Conservation (phyloP, 1,139 yeast species). For the Insectozyma bohioensis region DNA sequence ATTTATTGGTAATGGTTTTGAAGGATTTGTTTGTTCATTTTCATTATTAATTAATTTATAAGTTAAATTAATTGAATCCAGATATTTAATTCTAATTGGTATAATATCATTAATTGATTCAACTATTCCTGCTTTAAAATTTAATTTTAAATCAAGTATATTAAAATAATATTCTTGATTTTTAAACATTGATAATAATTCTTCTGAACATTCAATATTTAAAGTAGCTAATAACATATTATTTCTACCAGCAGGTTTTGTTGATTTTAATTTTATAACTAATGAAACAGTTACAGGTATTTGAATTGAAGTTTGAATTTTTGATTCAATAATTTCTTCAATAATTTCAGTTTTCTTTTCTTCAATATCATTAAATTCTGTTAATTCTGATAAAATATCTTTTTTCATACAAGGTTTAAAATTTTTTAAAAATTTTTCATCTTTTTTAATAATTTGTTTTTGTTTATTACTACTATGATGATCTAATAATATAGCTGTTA, state of each 20-base stretch:
- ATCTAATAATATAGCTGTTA: slow-evolving; percentile 25
- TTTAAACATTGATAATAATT: slow-evolving; percentile 20
- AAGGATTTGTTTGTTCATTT: slow-evolving; percentile 17
- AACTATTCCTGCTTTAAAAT: slow-evolving; percentile 35
- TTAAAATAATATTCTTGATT: slow-evolving; percentile 26
- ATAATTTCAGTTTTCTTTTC: neutral
- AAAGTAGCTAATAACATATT: slow-evolving; percentile 53
- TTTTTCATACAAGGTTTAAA: slow-evolving; percentile 21
- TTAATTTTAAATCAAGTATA: slow-evolving; percentile 43
- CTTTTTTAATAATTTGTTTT: slow-evolving; percentile 1
- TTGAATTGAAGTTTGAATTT: slow-evolving; percentile 1
- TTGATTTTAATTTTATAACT: slow-evolving; percentile 56
- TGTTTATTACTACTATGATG: too few species aligned
- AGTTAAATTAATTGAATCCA: slow-evolving; percentile 41
- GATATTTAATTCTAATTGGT: slow-evolving; percentile 27
- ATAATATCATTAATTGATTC: slow-evolving; percentile 18
- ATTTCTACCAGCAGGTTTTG: slow-evolving; percentile 57
- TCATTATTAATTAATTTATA: slow-evolving; percentile 43
- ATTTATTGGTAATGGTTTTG: slow-evolving; percentile 35
- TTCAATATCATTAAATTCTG: neutral
- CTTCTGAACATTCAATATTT: slow-evolving; percentile 55
- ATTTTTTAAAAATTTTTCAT: slow-evolving; percentile 17
- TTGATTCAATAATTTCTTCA: neutral
- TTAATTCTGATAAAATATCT: slow-evolving; percentile 27
- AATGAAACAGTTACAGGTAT: slow-evolving; percentile 25